A percentile compares a stretch with the other conserved stretches of the same genome.
phyloP scores from a whole-genome alignment of 768 basidiomycete genomes.

The Galerina marginata region DNA sequence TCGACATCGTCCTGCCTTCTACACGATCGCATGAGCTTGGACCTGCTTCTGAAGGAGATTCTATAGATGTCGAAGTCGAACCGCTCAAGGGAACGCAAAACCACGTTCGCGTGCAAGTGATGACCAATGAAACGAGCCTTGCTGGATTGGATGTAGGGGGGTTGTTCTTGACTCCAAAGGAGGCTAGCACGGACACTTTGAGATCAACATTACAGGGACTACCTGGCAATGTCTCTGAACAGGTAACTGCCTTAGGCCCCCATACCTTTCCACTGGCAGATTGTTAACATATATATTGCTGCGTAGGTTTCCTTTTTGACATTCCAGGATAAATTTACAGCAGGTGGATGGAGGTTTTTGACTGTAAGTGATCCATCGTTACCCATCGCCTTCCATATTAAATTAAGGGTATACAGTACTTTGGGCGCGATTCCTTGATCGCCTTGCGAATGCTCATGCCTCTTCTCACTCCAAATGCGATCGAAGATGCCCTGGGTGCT shows the following conservation, averaged over 20 bases:
- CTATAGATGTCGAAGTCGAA: background rate
- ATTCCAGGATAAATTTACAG: constrained; percentile 44
- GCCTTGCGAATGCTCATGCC: constrained; percentile 47
- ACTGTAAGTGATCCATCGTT: constrained; percentile 30
- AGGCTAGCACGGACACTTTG: constrained; percentile 29
- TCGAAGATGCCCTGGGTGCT: constrained; percentile 48
- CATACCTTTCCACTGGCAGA: background rate
- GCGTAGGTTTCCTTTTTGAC: constrained; percentile 44
- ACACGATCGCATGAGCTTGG: too few species aligned
- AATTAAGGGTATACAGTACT: constrained; percentile 25
- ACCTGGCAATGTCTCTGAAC: constrained; percentile 18
- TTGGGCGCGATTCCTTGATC: constrained; percentile 48
- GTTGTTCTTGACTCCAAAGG: constrained; percentile 38
- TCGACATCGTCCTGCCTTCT: constrained; percentile 37
- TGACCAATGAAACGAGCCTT: constrained; percentile 45
- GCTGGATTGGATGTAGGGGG: constrained; percentile 35
- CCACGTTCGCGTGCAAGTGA: constrained; percentile 31
- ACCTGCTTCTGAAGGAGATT: background rate
- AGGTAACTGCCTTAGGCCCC: constrained; percentile 24
- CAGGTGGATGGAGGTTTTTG: constrained; percentile 52
- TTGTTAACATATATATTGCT: background rate
- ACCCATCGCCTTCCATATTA: background rate
- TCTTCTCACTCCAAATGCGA: constrained; percentile 41
- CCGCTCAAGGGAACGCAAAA: background rate
- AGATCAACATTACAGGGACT: constrained; percentile 33